Base-by-base conservation (phyloP, 1,284 basidiomycete genomes). In the Rhodotorula sp. region DNA sequence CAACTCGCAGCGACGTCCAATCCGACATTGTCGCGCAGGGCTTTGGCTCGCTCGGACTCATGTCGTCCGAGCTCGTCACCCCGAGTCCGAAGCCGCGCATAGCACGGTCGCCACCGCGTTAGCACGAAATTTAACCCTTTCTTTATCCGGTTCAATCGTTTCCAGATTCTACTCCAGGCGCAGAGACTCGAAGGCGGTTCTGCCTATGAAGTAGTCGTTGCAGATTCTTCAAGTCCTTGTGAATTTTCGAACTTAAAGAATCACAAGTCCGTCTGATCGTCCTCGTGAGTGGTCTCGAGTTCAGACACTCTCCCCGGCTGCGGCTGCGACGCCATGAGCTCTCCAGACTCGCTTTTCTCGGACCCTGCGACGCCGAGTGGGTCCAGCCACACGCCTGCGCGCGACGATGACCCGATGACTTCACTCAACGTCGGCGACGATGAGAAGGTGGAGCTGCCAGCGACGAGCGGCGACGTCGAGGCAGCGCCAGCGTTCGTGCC, bases 41-140 rank as follows among this genome's bases (percentile, higher is more conserved):
- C 69, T 87, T 95, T 80, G 95, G 95, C 64, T 94, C 87, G 73
- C 84, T 97, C 64, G 94, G 95, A 48, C 94, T 97, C 93, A 99
- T 99, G 95, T 97, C 95, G 45, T 90, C 88, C 57, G 95, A 98
- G 83, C 87, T 98, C 65, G 88, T 99, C 81, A 98, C 97, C 7
- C 95, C 97, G 93, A 95, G 83, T 88, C 89, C 73, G 95, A 97
- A 83, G 94, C 94, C 65, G 94, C 94, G 23, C 79, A 80, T n/a
- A 34, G 34, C 38, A 43, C 38, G 1, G 38, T 43, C 38, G 38
- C 38, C 38, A 43, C 38, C 38, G 38, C 38, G 38, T 43, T 43
- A 10, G 12, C 38, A 12, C 38, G 38, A 43, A 2, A 43, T 14
- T 14, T 43, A 1, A 12, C 38, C 38, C 38, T 43, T 10, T 43